These are phyloP conservation scores for Gloeophyllum trabeum DNA, from an alignment of 768 basidiomycete genomes.

Conservation along the genomic window DNA sequence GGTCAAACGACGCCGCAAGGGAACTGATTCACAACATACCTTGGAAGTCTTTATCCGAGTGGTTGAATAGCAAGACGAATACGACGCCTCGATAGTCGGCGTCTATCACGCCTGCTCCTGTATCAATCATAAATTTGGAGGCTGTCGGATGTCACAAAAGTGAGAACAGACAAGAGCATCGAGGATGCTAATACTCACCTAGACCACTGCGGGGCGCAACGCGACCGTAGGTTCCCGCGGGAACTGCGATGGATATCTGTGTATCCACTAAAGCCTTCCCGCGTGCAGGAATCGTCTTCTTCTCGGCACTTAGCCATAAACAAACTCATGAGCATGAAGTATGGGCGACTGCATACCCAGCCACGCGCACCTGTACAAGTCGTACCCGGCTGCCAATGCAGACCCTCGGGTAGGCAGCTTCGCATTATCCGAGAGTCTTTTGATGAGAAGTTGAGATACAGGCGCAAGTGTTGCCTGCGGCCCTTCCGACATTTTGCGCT, in stretches of 20 bases:
- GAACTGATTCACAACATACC: constrained; percentile 43
- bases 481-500: too few species aligned
- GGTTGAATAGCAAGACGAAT: constrained; percentile 89
- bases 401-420: constrained; percentile 82
- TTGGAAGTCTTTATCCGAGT: constrained; percentile 81
- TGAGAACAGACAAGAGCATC: background rate
- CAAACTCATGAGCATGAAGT: background rate
- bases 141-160: constrained; percentile 25
- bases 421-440: constrained; percentile 74
- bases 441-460: constrained; percentile 58
- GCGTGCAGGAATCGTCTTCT: constrained; percentile 71
- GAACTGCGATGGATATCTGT: constrained; percentile 89
- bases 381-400: constrained; percentile 83
- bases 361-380: constrained; percentile 73
- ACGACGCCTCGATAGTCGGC: constrained; percentile 92
- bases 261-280: constrained; percentile 91
- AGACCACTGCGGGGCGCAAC: constrained; percentile 94
- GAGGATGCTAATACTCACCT: constrained; percentile 36
- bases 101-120: constrained; percentile 95
- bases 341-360: background rate
- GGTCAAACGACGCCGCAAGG: too few species aligned
- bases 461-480: too few species aligned
- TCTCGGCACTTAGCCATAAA: constrained; percentile 65
- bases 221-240: constrained; percentile 88
- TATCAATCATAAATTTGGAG: constrained; percentile 95